Percentiles rank a stretch among this genome's conserved stretches.
phyloP scores from a whole-genome alignment of 768 basidiomycete species.

The Lentinula raphanica region DNA sequence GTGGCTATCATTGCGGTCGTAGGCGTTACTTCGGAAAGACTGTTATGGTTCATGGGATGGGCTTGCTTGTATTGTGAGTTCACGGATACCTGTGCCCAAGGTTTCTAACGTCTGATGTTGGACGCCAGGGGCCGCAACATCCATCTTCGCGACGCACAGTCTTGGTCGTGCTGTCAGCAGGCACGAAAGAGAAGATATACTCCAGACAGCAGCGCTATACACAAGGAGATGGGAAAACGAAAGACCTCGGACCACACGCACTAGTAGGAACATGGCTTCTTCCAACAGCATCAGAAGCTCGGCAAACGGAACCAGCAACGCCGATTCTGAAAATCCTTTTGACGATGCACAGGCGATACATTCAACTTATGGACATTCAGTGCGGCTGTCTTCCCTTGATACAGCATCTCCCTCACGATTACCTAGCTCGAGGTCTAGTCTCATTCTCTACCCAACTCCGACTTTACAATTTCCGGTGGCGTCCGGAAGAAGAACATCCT shows the following conservation, averaged over 20 bases:
- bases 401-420: background rate
- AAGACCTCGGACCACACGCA: background rate
- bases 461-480: constrained; percentile 21
- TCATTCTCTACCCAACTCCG: constrained; percentile 11
- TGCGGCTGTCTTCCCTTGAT: background rate
- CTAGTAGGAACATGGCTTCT: background rate
- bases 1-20: constrained; percentile 45
- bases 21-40: constrained; percentile 41
- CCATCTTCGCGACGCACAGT: constrained; percentile 52
- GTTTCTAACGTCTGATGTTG: constrained; percentile 8
- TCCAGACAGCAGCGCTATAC: constrained; percentile 37
- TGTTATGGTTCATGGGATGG: constrained; percentile 47
- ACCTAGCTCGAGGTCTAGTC: background rate
- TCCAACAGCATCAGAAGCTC: constrained; percentile 7
- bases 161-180: constrained; percentile 54
- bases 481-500: constrained; percentile 24
- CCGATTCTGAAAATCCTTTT: constrained; percentile 25
- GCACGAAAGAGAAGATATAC: constrained; percentile 53
- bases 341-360: constrained; percentile 23
- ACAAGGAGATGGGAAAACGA: constrained; percentile 1
- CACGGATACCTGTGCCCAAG: background rate
- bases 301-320: constrained; percentile 7
- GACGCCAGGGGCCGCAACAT: constrained; percentile 49
- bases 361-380: constrained; percentile 11
- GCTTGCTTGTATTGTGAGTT: constrained; percentile 49